Percentiles rank a stretch among this genome's conserved stretches.
phyloP scores from a whole-genome alignment of 1,284 basidiomycete genomes.

The Cronartium quercuum region DNA sequence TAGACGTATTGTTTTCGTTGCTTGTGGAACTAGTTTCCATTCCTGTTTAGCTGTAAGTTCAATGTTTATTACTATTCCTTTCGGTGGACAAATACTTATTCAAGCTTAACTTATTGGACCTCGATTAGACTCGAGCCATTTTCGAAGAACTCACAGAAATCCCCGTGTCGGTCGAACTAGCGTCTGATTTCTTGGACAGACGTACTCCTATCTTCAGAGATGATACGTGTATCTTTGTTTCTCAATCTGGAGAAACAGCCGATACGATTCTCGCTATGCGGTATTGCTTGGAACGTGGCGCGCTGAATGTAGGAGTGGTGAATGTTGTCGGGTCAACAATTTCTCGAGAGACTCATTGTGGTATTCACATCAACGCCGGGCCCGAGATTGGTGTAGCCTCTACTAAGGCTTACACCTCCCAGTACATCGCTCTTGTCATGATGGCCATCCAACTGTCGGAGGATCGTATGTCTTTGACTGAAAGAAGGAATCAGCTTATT shows the following conservation, averaged over 20 bases:
- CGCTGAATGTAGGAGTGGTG: conserved; percentile 77
- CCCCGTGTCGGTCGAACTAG: conserved; percentile 92
- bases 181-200: conserved; percentile 96
- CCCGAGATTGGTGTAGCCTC: conserved; percentile 99
- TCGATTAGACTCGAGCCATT: conserved; percentile 74
- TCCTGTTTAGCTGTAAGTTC: conserved; percentile 71
- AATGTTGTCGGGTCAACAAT: conserved; percentile 98
- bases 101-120: neutral
- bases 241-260: conserved; percentile 97
- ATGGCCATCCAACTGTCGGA: conserved; percentile 96
- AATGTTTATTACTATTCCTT: neutral
- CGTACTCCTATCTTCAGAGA: conserved; percentile 99
- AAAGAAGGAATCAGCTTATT: conserved; percentile 88
- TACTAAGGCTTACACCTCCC: conserved; percentile 99
- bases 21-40: conserved; percentile 97
- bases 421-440: conserved; percentile 97
- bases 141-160: conserved; percentile 99
- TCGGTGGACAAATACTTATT: neutral
- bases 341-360: conserved; percentile 96
- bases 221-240: conserved; percentile 93
- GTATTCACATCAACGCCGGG: conserved; percentile 99
- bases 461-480: conserved; percentile 86
- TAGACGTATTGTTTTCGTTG: conserved; percentile 89
- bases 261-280: conserved; percentile 94
- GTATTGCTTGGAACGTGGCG: conserved; percentile 94